Evolutionary conservation across 495 filamentous ascomycete genomes (phyloP).

Genomic region (Daldinia childiae): DNA sequence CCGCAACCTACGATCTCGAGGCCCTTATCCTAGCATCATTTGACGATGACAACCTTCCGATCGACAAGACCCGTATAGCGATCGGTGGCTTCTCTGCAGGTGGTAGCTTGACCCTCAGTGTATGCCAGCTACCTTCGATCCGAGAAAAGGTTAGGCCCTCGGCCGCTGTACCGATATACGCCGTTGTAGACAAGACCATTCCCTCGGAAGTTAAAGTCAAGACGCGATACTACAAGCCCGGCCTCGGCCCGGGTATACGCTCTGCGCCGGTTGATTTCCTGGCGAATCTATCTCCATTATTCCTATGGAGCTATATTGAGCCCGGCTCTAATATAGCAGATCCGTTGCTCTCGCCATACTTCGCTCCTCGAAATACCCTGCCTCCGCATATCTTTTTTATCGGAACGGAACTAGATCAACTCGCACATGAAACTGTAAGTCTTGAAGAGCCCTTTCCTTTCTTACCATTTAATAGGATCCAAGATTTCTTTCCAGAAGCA

Average conservation of each 20-base stretch:
- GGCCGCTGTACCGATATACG: conserved; percentile 50
- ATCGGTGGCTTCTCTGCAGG: conserved; percentile 51
- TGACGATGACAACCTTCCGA: conserved; percentile 44
- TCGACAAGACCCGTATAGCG: conserved; percentile 49
- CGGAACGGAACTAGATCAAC: conserved; percentile 61
- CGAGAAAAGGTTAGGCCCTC: conserved; percentile 34
- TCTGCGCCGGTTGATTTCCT: conserved; percentile 39
- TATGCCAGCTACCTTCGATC: conserved; percentile 44
- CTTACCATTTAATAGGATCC: neutral
- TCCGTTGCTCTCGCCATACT: conserved; percentile 47
- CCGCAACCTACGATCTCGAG: conserved; percentile 46
- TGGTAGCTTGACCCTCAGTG: conserved; percentile 48
- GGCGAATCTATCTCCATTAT: conserved; percentile 24
- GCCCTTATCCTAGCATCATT: conserved; percentile 43
- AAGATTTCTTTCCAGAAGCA: neutral
- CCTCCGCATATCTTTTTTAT: conserved; percentile 58
- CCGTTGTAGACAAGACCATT: conserved; percentile 45
- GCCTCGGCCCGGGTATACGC: conserved; percentile 44
- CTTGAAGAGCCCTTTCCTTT: neutral
- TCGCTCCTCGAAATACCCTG: conserved; percentile 40
- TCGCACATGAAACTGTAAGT: conserved; percentile 42
- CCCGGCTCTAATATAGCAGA: conserved; percentile 35
- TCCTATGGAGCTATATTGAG: conserved; percentile 50
- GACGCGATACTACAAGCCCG: conserved; percentile 48
- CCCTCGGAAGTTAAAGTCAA: conserved; percentile 20